These are phyloP conservation scores for Pneumocystis sp. DNA, from an alignment of 1,139 yeast genomes.

Conservation along the genomic window DNA sequence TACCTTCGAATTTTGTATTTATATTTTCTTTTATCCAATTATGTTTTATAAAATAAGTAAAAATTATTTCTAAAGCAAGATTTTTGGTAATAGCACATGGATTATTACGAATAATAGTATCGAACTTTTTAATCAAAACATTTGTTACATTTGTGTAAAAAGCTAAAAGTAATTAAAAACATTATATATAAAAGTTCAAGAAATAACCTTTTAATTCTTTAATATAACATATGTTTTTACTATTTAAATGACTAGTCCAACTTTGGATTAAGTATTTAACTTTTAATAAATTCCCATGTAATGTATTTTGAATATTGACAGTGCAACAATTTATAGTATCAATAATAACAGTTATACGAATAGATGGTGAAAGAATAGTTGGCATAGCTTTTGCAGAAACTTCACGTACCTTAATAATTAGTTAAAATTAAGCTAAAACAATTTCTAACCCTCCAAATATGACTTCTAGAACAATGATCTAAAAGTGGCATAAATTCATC, in stretches of 20 bases:
- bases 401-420: slow-evolving; percentile 38
- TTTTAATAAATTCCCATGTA: slow-evolving; percentile 10
- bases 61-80: slow-evolving; percentile 1
- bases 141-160: neutral
- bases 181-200: neutral
- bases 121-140: neutral
- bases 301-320: slow-evolving; percentile 6
- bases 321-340: slow-evolving; percentile 3
- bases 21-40: neutral
- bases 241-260: neutral
- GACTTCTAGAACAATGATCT: slow-evolving; percentile 33
- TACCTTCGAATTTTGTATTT: neutral
- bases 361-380: slow-evolving; percentile 26
- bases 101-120: neutral
- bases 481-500: slow-evolving; percentile 37
- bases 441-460: slow-evolving; percentile 44
- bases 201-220: neutral
- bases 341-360: slow-evolving; percentile 4
- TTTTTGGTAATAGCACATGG: neutral
- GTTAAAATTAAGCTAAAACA: neutral
- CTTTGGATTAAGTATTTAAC: slow-evolving; percentile 4
- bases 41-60: neutral
- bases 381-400: slow-evolving; percentile 63
- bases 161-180: neutral
- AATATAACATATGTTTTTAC: neutral